Evolutionary conservation across 2,329 filamentous ascomycete species (phyloP).

Genomic region (Fusarium sp.): DNA sequence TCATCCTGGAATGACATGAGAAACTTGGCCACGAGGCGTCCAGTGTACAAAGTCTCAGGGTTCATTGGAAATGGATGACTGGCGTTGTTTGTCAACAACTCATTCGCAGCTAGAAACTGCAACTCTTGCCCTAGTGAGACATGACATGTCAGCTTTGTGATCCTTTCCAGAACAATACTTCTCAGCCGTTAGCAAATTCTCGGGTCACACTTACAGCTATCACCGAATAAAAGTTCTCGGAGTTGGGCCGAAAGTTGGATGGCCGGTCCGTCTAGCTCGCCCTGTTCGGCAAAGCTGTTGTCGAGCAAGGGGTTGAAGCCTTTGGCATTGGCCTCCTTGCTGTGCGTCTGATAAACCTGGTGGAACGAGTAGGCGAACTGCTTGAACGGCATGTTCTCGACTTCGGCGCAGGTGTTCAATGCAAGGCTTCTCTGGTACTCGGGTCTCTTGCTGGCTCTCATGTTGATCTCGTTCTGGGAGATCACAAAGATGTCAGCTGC

Average conservation of each 20-base stretch:
- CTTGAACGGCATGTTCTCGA: slow-evolving; percentile 71
- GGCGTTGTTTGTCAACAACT: slow-evolving; percentile 60
- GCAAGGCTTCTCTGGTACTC: slow-evolving; percentile 59
- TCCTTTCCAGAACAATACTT: slow-evolving; percentile 26
- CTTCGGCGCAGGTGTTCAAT: slow-evolving; percentile 61
- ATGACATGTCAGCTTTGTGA: slow-evolving; percentile 33
- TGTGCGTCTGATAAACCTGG: slow-evolving; percentile 70
- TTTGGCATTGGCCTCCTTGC: slow-evolving; percentile 60
- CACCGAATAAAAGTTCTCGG: slow-evolving; percentile 59
- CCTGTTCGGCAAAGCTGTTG: slow-evolving; percentile 55
- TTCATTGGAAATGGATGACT: slow-evolving; percentile 62
- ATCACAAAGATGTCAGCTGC: slow-evolving; percentile 66
- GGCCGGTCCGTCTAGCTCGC: slow-evolving; percentile 61
- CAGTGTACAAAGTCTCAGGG: slow-evolving; percentile 64
- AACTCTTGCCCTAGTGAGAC: slow-evolving; percentile 52
- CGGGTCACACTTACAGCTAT: slow-evolving; percentile 58
- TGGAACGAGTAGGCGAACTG: slow-evolving; percentile 72
- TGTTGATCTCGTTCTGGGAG: slow-evolving; percentile 63
- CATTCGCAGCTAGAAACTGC: slow-evolving; percentile 60
- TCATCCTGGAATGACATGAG: slow-evolving; percentile 67
- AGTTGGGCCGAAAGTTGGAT: slow-evolving; percentile 61
- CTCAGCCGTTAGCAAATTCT: slow-evolving; percentile 1
- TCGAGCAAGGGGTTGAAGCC: slow-evolving; percentile 70
- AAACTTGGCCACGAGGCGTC: slow-evolving; percentile 66
- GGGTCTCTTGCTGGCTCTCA: slow-evolving; percentile 54